phyloP scores from a whole-genome alignment of 306 rosid genomes.

The Boehmeria nivea region DNA sequence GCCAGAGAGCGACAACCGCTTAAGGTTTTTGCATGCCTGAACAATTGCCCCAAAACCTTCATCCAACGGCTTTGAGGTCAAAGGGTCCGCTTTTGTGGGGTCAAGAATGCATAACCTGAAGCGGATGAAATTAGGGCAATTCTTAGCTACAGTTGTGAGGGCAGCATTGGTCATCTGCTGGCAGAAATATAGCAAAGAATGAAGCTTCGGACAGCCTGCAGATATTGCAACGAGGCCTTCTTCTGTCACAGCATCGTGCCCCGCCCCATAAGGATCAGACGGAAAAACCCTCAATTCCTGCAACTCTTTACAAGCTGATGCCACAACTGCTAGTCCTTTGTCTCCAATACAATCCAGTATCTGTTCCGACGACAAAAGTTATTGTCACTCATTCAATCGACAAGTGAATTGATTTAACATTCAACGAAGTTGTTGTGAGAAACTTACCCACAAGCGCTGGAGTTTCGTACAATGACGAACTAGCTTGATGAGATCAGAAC shows the following conservation, averaged over 20 bases:
- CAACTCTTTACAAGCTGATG: constrained; percentile 64
- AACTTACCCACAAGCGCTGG: constrained; percentile 78
- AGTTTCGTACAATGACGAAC: constrained; percentile 54
- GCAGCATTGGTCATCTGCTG: constrained; percentile 97
- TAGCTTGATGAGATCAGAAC: constrained; percentile 50
- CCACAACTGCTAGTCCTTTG: constrained; percentile 69
- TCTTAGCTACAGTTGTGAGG: constrained; percentile 75
- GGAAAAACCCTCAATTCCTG: constrained; percentile 92
- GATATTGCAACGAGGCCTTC: constrained; percentile 83
- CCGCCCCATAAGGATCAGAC: constrained; percentile 47
- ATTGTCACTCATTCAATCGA: too few relatives aligned
- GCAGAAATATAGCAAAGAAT: constrained; percentile 80
- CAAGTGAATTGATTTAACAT: too few relatives aligned
- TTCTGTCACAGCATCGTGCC: constrained; percentile 65
- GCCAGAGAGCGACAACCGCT: constrained; percentile 79
- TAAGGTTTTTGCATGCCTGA: constrained; percentile 67
- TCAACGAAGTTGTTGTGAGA: too few relatives aligned
- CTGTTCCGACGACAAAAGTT: constrained; percentile 27
- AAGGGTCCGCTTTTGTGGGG: constrained; percentile 62
- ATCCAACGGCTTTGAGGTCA: constrained; percentile 67
- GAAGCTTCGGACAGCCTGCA: constrained; percentile 73
- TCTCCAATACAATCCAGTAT: constrained; percentile 85
- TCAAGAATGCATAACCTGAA: constrained; percentile 76
- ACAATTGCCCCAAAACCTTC: constrained; percentile 98
- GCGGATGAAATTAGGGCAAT: constrained; percentile 81